Evolutionary conservation across 441 rosid species (phyloP).

Genomic region (Gossypium gossypioides): DNA sequence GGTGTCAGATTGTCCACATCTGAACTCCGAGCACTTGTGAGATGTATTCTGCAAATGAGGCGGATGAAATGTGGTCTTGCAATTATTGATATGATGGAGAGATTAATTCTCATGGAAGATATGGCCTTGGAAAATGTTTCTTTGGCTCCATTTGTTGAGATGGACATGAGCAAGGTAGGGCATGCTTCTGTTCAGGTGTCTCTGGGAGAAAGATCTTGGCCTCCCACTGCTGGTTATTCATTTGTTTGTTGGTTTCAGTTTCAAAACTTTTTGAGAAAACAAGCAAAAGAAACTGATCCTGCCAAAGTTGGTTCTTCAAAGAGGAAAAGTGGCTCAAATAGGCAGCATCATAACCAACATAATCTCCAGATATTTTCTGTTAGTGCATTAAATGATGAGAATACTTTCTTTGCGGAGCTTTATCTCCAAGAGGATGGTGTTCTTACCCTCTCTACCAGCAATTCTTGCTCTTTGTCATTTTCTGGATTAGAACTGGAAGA

Average conservation of each 20-base stretch:
- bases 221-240: slow-evolving; percentile 86
- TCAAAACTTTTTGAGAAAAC: slow-evolving; percentile 46
- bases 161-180: slow-evolving; percentile 75
- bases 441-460: slow-evolving; percentile 96
- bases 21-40: slow-evolving; percentile 75
- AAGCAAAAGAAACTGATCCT: slow-evolving; percentile 38
- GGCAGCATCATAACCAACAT: slow-evolving; percentile 55
- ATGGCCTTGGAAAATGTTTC: slow-evolving; percentile 53
- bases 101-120: slow-evolving; percentile 63
- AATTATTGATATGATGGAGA: slow-evolving; percentile 83
- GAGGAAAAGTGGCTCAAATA: slow-evolving; percentile 32
- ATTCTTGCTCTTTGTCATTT: slow-evolving; percentile 77
- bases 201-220: slow-evolving; percentile 84
- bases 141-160: slow-evolving; percentile 69
- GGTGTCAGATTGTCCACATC: slow-evolving; percentile 84
- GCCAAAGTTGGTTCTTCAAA: slow-evolving; percentile 35
- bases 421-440: slow-evolving; percentile 92
- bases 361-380: slow-evolving; percentile 85
- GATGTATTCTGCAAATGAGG: slow-evolving; percentile 83
- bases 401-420: slow-evolving; percentile 76
- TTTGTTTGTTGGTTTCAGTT: slow-evolving; percentile 84
- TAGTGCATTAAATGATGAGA: slow-evolving; percentile 71
- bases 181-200: slow-evolving; percentile 79
- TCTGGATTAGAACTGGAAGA: slow-evolving; percentile 93
- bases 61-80: slow-evolving; percentile 63